Conservation (phyloP, 768 basidiomycete species). For the Russula lepida region DNA sequence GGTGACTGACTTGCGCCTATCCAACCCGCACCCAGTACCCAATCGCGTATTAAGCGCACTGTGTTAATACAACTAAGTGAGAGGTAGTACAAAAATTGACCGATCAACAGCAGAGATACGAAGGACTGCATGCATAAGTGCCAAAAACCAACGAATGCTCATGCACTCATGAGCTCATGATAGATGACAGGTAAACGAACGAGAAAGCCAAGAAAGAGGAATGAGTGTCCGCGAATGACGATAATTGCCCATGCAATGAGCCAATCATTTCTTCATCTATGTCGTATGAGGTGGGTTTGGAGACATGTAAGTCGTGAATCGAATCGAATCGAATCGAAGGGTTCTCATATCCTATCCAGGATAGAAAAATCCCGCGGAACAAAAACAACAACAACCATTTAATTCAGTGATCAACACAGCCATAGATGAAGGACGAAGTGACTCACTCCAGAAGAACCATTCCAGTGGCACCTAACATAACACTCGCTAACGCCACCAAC, state of each 20-base stretch:
- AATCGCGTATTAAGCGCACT: background rate
- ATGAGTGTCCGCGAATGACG: background rate
- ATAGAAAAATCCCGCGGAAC: background rate
- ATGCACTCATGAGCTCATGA: too few species aligned
- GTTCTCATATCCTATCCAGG: background rate
- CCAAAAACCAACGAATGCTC: background rate
- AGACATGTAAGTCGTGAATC: background rate
- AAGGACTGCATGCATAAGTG: background rate
- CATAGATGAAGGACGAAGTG: background rate
- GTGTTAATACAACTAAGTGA: background rate
- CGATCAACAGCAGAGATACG: background rate
- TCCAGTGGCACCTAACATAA: conserved; percentile 50
- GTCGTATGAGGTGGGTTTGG: background rate
- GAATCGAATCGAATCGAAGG: too few species aligned
- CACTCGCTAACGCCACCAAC: conserved; percentile 48
- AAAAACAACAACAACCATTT: background rate
- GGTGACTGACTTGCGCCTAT: too few species aligned
- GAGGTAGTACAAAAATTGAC: background rate
- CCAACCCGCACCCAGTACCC: too few species aligned
- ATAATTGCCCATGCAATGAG: background rate
- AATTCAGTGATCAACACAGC: background rate
- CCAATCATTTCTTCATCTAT: background rate
- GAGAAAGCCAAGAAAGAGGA: background rate
- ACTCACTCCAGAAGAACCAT: conserved; percentile 53
- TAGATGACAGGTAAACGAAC: background rate